phyloP scores from a whole-genome alignment of 495 filamentous ascomycete genomes.

The Bryoglossum gracile region DNA sequence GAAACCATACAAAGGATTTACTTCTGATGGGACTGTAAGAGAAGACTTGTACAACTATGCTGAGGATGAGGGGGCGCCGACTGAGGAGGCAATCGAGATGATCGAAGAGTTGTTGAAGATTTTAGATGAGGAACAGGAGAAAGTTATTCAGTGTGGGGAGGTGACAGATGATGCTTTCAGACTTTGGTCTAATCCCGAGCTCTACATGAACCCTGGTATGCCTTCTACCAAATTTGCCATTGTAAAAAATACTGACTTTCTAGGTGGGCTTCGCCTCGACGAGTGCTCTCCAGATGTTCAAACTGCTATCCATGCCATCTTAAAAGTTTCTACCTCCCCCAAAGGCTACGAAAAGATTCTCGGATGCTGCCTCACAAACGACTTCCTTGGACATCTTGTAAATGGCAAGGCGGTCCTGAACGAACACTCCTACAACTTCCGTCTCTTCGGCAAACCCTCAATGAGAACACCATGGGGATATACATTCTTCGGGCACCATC shows the following conservation, averaged over 20 bases:
- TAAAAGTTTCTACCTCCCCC: slow-evolving; percentile 49
- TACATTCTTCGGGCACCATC: slow-evolving; percentile 70
- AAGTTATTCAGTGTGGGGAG: slow-evolving; percentile 17
- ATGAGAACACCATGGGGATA: slow-evolving; percentile 56
- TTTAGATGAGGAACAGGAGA: slow-evolving; percentile 16
- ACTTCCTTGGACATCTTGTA: slow-evolving; percentile 66
- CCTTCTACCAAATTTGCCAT: background rate
- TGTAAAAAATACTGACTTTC: background rate
- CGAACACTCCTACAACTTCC: slow-evolving; percentile 68
- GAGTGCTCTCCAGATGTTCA: slow-evolving; percentile 16
- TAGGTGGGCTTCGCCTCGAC: slow-evolving; percentile 24
- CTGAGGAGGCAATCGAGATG: slow-evolving; percentile 12
- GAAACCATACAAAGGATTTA: slow-evolving; percentile 21
- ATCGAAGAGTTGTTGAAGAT: slow-evolving; percentile 10
- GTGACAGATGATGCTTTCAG: slow-evolving; percentile 23
- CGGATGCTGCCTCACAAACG: slow-evolving; percentile 67
- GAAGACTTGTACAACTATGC: slow-evolving; percentile 20
- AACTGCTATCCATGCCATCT: slow-evolving; percentile 17
- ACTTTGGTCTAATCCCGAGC: slow-evolving; percentile 26
- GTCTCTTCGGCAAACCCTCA: slow-evolving; percentile 39
- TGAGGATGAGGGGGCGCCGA: slow-evolving; percentile 24
- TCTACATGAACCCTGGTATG: slow-evolving; percentile 25
- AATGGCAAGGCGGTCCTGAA: slow-evolving; percentile 56
- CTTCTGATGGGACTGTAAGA: slow-evolving; percentile 18
- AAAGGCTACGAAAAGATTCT: slow-evolving; percentile 66